These are phyloP conservation scores for Backusella australiensis DNA, from an alignment of 192 early-diverging fungal species.

Conservation along the genomic window DNA sequence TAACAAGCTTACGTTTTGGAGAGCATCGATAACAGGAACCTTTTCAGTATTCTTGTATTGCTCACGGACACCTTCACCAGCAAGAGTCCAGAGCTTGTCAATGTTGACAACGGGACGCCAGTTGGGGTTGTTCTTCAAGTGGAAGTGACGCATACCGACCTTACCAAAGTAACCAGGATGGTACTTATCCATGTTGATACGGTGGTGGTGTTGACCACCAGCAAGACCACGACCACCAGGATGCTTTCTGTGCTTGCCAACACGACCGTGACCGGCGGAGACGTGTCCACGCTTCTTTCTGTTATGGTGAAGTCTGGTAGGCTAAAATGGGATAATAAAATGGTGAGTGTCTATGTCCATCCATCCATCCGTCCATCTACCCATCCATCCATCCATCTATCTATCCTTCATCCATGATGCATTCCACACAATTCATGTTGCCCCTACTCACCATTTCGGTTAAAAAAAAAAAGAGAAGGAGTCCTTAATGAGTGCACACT, in stretches of 20 bases:
- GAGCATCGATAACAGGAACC: constrained; percentile 92
- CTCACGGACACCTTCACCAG: constrained; percentile 81
- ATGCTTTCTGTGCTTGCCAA: constrained; percentile 99
- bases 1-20: constrained; percentile 41
- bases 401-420: not conserved
- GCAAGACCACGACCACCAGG: constrained; percentile 99
- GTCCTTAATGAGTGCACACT: not conserved
- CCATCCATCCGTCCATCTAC: not conserved
- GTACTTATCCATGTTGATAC: constrained; percentile 99
- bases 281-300: constrained; percentile 99
- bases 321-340: constrained; percentile 41
- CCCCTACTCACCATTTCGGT: constrained; percentile 16
- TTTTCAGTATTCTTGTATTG: constrained; percentile 84
- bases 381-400: not conserved
- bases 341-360: not conserved
- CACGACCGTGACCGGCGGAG: constrained; percentile 99
- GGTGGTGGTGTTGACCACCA: constrained; percentile 99
- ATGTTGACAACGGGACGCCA: constrained; percentile 90
- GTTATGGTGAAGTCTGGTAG: constrained; percentile 85
- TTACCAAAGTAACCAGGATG: constrained; percentile 99
- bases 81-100: constrained; percentile 92
- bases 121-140: constrained; percentile 88
- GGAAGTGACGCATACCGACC: constrained; percentile 99
- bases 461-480: constrained; percentile 19
- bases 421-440: not conserved